Evolutionary conservation across 2,329 filamentous ascomycete genomes (phyloP).

Genomic region (Moelleriella libera): DNA sequence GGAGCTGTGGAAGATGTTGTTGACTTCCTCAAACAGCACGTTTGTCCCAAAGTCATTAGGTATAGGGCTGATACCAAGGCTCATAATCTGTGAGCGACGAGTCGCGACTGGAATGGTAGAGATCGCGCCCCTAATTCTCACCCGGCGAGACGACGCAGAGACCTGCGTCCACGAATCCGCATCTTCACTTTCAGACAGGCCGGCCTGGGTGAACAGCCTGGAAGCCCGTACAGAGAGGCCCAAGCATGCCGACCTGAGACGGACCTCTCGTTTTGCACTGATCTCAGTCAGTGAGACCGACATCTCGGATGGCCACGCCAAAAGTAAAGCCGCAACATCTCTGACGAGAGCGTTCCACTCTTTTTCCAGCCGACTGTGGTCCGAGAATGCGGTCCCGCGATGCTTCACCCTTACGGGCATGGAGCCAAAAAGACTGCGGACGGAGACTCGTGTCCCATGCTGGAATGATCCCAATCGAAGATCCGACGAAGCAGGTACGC

Average conservation of each 20-base stretch:
- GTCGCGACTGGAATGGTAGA: conserved; percentile 57
- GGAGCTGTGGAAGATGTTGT: conserved; percentile 61
- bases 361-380: conserved; percentile 37
- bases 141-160: conserved; percentile 45
- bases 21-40: conserved; percentile 63
- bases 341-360: conserved; percentile 52
- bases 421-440: conserved; percentile 74
- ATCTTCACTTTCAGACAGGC: conserved; percentile 39
- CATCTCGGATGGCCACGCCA: conserved; percentile 49
- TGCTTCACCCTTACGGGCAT: conserved; percentile 87
- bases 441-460: conserved; percentile 63
- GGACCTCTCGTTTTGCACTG: conserved; percentile 19
- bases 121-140: conserved; percentile 57
- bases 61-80: conserved; percentile 58
- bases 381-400: conserved; percentile 39
- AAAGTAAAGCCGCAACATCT: conserved; percentile 46
- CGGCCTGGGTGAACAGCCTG: conserved; percentile 50
- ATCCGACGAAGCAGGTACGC: conserved; percentile 44
- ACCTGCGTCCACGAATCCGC: conserved; percentile 53
- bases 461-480: conserved; percentile 38
- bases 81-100: conserved; percentile 67
- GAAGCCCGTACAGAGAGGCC: conserved; percentile 15
- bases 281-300: conserved; percentile 45
- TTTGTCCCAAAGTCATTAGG: conserved; percentile 40
- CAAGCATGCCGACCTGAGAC: conserved; percentile 16